Conservation (phyloP, 768 basidiomycete species). For the Leccinum disarticulatum region DNA sequence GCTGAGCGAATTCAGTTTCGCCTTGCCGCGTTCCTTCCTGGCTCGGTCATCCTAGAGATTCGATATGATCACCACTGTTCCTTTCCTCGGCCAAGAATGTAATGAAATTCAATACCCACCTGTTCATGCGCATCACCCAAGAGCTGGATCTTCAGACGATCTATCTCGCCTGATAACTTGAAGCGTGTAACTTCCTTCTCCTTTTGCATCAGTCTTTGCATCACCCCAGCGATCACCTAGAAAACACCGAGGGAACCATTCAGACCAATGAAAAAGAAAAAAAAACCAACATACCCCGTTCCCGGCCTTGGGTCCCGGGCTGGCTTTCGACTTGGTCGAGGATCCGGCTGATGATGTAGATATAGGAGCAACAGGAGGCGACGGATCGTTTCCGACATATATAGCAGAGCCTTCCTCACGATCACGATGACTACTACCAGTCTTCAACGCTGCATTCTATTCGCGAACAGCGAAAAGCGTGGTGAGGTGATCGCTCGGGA, state of each 20-base stretch:
- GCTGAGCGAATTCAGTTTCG: slow-evolving; percentile 67
- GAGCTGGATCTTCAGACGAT: slow-evolving; percentile 57
- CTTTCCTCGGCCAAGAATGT: background rate
- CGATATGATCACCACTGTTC: background rate
- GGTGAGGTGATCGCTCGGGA: background rate
- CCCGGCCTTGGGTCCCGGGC: slow-evolving; percentile 47
- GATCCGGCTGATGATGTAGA: background rate
- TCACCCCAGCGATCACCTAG: slow-evolving; percentile 67
- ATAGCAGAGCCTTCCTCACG: slow-evolving; percentile 17
- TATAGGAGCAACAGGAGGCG: background rate
- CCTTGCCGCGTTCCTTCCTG: slow-evolving; percentile 71
- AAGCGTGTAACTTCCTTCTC: slow-evolving; percentile 82
- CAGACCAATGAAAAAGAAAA: background rate
- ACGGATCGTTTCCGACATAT: slow-evolving; percentile 13
- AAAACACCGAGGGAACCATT: background rate
- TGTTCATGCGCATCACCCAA: slow-evolving; percentile 57
- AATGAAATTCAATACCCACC: slow-evolving; percentile 38
- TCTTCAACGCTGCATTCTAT: slow-evolving; percentile 12
- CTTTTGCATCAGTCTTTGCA: slow-evolving; percentile 79
- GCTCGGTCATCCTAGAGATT: slow-evolving; percentile 62
- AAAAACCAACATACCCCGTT: slow-evolving; percentile 47
- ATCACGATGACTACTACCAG: background rate
- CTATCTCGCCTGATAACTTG: slow-evolving; percentile 57
- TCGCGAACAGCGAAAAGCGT: background rate
- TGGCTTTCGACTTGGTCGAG: slow-evolving; percentile 34